phyloP scores from a whole-genome alignment of 257 asterid species.

The Thymus quinquecostatus region DNA sequence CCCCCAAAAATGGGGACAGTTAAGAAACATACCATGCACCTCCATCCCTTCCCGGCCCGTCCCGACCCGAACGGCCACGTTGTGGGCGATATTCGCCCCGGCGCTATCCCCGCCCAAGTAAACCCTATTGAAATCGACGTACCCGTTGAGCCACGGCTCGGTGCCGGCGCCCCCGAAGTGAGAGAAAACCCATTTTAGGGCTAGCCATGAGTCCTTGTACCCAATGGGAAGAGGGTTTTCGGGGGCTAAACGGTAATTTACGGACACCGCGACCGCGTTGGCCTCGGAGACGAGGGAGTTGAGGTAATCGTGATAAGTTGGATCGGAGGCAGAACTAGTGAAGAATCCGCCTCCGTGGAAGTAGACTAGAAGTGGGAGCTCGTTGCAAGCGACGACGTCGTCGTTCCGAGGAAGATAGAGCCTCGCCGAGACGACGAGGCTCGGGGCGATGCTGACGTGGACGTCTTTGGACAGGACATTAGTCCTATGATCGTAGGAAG shows the following conservation, averaged over 20 bases:
- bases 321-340: neutral
- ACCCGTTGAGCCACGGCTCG: conserved; percentile 41
- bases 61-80: conserved; percentile 33
- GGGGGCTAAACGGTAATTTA: conserved; percentile 59
- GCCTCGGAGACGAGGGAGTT: neutral
- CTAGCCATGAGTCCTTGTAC: conserved; percentile 50
- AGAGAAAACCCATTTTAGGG: conserved; percentile 41
- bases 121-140: conserved; percentile 40
- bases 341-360: conserved; percentile 8
- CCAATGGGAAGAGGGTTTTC: conserved; percentile 66
- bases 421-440: neutral
- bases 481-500: neutral
- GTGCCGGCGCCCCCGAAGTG: neutral
- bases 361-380: neutral
- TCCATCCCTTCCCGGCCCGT: conserved; percentile 8
- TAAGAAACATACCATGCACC: neutral
- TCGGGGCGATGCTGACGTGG: neutral
- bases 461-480: neutral
- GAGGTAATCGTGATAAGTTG: neutral
- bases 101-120: conserved; percentile 47
- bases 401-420: neutral
- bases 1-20: neutral
- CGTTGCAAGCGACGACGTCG: neutral
- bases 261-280: conserved; percentile 23
- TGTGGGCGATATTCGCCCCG: conserved; percentile 38